phyloP scores from a whole-genome alignment of 345 rosid species.

The Garcia nutans region DNA sequence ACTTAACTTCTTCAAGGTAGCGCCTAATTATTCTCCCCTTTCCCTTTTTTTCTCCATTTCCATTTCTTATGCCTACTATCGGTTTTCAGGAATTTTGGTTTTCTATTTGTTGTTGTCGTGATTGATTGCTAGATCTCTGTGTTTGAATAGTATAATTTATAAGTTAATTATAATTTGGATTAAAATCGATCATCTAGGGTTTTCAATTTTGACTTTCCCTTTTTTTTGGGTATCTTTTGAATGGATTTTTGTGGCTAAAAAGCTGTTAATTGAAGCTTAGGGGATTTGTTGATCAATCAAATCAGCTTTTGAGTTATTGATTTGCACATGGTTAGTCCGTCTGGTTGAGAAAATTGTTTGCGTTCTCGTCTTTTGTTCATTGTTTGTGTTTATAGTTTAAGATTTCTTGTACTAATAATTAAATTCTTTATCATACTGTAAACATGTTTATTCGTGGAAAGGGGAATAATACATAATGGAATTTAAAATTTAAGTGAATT shows the following conservation, averaged over 20 bases:
- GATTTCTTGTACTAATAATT: no score
- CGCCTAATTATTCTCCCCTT: no score
- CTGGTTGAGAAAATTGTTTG: not conserved
- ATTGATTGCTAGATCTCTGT: not conserved
- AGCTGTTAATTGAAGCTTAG: not conserved
- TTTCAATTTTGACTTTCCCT: not conserved
- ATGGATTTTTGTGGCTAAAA: not conserved
- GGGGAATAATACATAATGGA: not conserved
- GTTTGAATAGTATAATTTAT: not conserved
- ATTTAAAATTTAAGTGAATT: not conserved
- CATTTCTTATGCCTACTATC: not conserved
- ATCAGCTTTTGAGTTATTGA: not conserved
- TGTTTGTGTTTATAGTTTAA: not conserved
- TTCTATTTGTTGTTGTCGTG: not conserved
- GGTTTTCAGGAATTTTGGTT: not conserved
- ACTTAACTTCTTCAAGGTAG: slow-evolving; percentile 71
- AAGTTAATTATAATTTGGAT: not conserved
- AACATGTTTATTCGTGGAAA: not conserved
- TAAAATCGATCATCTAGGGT: slow-evolving; percentile 3
- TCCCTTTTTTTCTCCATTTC: no score
- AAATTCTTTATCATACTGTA: not conserved
- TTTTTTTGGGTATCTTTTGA: not conserved
- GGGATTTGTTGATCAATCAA: not conserved
- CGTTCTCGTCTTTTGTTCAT: not conserved
- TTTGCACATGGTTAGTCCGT: not conserved